These are phyloP conservation scores for Phytophthora podocarpi DNA, from an alignment of 352 stramenopile species.

Conservation along the genomic window DNA sequence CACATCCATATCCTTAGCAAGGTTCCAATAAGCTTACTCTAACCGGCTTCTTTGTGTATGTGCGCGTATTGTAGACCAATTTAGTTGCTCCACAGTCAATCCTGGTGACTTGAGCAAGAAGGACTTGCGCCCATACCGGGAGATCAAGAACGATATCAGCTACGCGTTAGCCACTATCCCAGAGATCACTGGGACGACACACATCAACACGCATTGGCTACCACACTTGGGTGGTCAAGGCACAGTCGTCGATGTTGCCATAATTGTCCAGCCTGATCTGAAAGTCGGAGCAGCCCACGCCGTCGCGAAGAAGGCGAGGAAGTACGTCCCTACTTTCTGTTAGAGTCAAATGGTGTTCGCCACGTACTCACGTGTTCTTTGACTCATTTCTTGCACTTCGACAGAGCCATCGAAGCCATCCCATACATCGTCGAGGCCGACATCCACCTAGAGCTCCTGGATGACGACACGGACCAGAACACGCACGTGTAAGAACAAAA, in stretches of 20 bases:
- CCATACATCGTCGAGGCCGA: conserved; percentile 80
- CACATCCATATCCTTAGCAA: neutral
- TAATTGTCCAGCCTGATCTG: conserved; percentile 76
- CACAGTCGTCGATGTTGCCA: conserved; percentile 79
- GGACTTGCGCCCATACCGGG: conserved; percentile 73
- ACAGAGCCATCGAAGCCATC: conserved; percentile 80
- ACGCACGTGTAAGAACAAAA: neutral
- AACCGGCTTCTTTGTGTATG: neutral
- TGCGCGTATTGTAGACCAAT: conserved; percentile 24
- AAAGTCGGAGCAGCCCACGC: conserved; percentile 75
- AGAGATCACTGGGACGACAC: conserved; percentile 72
- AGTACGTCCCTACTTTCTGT: conserved; percentile 53
- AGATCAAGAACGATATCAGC: conserved; percentile 78
- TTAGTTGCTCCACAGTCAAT: conserved; percentile 21
- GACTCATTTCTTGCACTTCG: neutral
- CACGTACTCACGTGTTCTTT: neutral
- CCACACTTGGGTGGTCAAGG: conserved; percentile 62
- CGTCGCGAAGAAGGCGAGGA: conserved; percentile 75
- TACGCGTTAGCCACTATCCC: conserved; percentile 64
- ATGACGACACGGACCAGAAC: conserved; percentile 47
- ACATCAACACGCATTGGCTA: conserved; percentile 86
- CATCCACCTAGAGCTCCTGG: conserved; percentile 83
- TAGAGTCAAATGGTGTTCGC: too few species aligned
- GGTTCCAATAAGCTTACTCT: neutral
- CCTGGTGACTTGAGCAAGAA: conserved; percentile 44